Evolutionary conservation across 306 rosid species (phyloP).

Genomic region (Canavalia ensiformis): DNA sequence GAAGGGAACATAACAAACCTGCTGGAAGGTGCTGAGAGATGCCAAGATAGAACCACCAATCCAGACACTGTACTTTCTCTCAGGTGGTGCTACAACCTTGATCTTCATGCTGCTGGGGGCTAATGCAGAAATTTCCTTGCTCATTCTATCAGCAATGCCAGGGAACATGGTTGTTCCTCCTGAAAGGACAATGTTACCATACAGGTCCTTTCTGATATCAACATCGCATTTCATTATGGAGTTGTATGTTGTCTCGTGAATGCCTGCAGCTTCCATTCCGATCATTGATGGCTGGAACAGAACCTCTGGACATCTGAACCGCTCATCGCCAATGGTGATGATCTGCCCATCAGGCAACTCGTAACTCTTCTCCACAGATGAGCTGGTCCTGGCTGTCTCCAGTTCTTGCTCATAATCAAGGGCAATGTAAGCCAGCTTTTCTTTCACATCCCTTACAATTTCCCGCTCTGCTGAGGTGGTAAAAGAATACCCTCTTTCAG

Average conservation of each 20-base stretch:
- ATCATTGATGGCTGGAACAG: conserved; percentile 95
- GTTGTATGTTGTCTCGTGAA: conserved; percentile 99
- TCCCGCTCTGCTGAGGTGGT: conserved; percentile 99
- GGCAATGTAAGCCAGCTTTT: conserved; percentile 89
- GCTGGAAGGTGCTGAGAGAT: conserved; percentile 99
- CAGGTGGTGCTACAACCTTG: conserved; percentile 99
- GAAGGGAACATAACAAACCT: conserved; percentile 61
- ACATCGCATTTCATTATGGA: conserved; percentile 99
- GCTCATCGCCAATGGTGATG: conserved; percentile 96
- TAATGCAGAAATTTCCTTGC: conserved; percentile 96
- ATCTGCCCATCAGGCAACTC: conserved; percentile 98
- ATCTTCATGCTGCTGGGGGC: conserved; percentile 99
- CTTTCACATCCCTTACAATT: conserved; percentile 98
- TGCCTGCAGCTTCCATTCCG: conserved; percentile 99
- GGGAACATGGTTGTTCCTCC: conserved; percentile 99
- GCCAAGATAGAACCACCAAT: conserved; percentile 99
- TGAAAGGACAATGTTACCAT: conserved; percentile 96
- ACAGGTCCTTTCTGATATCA: conserved; percentile 96
- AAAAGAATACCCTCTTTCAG: conserved; percentile 96
- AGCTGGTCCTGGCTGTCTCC: conserved; percentile 90
- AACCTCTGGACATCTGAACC: conserved; percentile 98
- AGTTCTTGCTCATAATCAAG: conserved; percentile 93
- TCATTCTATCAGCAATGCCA: conserved; percentile 98
- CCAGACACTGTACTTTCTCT: conserved; percentile 99
- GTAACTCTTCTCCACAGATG: conserved; percentile 97